Base-by-base conservation (phyloP, 176 grass and related monocot species). In the Pharus latifolius region DNA sequence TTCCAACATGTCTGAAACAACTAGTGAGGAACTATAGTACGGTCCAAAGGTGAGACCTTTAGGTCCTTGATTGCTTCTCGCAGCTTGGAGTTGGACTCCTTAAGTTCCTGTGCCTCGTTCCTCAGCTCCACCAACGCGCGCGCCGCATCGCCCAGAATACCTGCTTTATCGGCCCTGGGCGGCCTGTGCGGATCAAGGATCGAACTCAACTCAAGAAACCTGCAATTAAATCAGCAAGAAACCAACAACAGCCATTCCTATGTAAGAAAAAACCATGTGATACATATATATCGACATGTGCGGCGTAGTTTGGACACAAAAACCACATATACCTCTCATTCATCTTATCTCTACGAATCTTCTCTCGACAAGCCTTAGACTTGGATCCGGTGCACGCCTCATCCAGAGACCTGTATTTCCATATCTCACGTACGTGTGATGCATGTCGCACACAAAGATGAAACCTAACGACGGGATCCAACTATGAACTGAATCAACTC, bases 291-390 rank as follows among this genome's bases (percentile, higher is more conserved):
- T 49, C 35, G 18, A 8, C 19, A 18, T 33, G 23, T 32, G n/a
- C 40, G 50, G 35, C 6, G 35, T 38, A 38, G 35, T 38, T 9
- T 5, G 3, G 20, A 40, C 4, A 52, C 28, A n/a, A n/a, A n/a
- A n/a, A n/a, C n/a, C n/a, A n/a, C n/a, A n/a, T n/a, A n/a, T 75
- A 86, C 83, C 70, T 72, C 61, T 86, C 83, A 62, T 86, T 86
- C 29, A 86, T 45, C 55, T 49, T 80, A 71, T 86, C 83, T 17
- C 74, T 55, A 16, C 74, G 64, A 33, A 78, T 78, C 78, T 84
- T 84, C 50, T 73, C 74, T 11, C 74, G 74, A 12, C 66, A 78
- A 58, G 74, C 82, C 60, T 78, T 78, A 32, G 82, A 78, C 62
- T 73, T 84, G 14, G 63, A 11, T 60, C 60, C 63, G 50, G 63